phyloP scores from a whole-genome alignment of 345 rosid species.

The Theobroma cacao region DNA sequence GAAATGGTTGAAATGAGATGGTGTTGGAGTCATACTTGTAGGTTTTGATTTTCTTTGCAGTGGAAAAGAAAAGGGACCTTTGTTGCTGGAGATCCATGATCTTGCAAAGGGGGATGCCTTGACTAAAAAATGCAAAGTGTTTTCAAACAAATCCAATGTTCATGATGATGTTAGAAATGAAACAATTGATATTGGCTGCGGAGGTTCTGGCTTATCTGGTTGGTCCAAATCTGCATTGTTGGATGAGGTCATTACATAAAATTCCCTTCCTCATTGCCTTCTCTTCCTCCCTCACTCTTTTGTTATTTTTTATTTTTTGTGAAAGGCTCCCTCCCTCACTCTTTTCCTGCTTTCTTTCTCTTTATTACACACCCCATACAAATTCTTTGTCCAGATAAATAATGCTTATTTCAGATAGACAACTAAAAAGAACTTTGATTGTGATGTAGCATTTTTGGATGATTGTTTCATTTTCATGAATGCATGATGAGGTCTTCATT shows the following conservation, averaged over 20 bases:
- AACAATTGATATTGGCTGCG: constrained; percentile 16
- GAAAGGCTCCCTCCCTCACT: neutral
- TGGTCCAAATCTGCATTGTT: constrained; percentile 59
- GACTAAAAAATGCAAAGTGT: constrained; percentile 28
- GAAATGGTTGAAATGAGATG: neutral
- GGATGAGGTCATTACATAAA: constrained; percentile 46
- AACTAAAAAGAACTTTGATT: neutral
- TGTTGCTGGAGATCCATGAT: constrained; percentile 42
- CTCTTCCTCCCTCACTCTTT: no score
- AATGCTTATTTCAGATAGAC: neutral
- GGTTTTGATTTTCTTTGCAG: constrained; percentile 34
- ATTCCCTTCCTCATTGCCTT: neutral
- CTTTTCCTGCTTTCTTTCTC: neutral
- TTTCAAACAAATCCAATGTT: constrained; percentile 32
- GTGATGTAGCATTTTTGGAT: neutral
- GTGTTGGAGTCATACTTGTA: neutral
- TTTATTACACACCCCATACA: neutral
- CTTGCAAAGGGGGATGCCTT: constrained; percentile 23
- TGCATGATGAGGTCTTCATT: neutral
- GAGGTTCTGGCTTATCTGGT: constrained; percentile 34
- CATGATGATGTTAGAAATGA: constrained; percentile 16
- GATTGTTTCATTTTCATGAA: neutral
- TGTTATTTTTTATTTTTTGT: no score
- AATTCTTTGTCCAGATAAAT: neutral
- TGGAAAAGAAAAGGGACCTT: constrained; percentile 71